phyloP scores from a whole-genome alignment of 495 filamentous ascomycete species.

The Cryomyces minteri region DNA sequence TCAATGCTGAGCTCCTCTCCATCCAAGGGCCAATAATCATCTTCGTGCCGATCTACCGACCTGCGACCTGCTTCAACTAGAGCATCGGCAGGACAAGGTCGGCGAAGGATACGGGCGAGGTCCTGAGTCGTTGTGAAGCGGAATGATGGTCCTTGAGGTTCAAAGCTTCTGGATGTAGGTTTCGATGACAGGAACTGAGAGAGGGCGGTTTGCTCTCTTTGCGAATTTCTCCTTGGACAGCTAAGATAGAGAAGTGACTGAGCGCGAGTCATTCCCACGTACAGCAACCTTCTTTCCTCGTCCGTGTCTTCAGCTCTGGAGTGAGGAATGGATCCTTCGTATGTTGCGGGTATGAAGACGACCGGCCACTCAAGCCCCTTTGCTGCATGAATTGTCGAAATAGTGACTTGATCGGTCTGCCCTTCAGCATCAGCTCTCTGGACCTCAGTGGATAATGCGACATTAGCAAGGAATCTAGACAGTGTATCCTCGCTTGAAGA shows the following conservation, averaged over 20 bases:
- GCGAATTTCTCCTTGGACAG: conserved; percentile 47
- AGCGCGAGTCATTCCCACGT: conserved; percentile 96
- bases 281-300: conserved; percentile 80
- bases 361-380: conserved; percentile 97
- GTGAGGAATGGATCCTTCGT: conserved; percentile 87
- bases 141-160: conserved; percentile 37
- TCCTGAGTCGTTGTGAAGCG: conserved; percentile 32
- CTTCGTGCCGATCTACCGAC: conserved; percentile 30
- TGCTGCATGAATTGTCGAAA: conserved; percentile 92
- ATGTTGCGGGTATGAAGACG: conserved; percentile 83
- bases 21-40: conserved; percentile 44
- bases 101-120: conserved; percentile 44
- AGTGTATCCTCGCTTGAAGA: conserved; percentile 44
- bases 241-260: conserved; percentile 84
- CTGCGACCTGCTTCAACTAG: conserved; percentile 27
- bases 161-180: conserved; percentile 29
- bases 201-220: conserved; percentile 40
- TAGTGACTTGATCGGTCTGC: conserved; percentile 50
- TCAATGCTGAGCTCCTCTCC: conserved; percentile 30
- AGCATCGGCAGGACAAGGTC: conserved; percentile 29
- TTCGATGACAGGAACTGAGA: conserved; percentile 42
- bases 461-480: conserved; percentile 73
- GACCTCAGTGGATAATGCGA: conserved; percentile 63
- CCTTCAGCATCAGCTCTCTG: conserved; percentile 33
- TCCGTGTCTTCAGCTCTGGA: conserved; percentile 76